phyloP scores from a whole-genome alignment of 1,284 basidiomycete genomes.

The Pisolithus thermaeus region DNA sequence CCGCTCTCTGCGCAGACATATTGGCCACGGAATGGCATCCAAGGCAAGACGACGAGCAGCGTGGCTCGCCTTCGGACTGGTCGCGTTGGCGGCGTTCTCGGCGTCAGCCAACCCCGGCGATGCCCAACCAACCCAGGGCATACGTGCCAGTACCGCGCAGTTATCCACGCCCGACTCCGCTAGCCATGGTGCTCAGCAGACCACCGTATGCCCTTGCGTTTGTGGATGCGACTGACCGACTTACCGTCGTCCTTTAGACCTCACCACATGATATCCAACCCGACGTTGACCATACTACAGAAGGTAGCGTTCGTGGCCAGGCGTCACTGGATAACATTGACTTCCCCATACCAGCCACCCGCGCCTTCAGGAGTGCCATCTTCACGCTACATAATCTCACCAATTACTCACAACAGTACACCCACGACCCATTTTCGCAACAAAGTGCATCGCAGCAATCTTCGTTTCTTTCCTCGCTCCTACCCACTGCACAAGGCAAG shows the following conservation, averaged over 20 bases:
- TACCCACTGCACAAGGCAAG: constrained; percentile 64
- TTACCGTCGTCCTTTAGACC: constrained; percentile 10
- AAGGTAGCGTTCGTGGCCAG: constrained; percentile 34
- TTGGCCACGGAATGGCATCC: background rate
- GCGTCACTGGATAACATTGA: background rate
- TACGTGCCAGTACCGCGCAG: constrained; percentile 7
- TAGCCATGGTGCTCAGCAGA: constrained; percentile 11
- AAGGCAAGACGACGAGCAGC: constrained; percentile 45
- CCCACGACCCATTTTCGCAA: constrained; percentile 43
- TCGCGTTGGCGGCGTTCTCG: constrained; percentile 40
- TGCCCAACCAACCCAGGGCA: constrained; percentile 18
- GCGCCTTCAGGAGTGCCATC: constrained; percentile 68
- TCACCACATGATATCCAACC: constrained; percentile 4
- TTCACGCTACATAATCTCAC: constrained; percentile 57
- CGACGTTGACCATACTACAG: constrained; percentile 38
- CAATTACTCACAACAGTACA: constrained; percentile 47
- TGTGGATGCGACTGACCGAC: background rate
- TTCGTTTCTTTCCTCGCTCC: constrained; percentile 55
- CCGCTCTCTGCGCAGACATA: too few species aligned
- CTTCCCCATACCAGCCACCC: constrained; percentile 41
- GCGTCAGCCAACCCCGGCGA: constrained; percentile 30
- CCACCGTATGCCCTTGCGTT: constrained; percentile 12
- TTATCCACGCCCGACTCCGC: background rate
- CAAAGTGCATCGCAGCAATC: constrained; percentile 34
- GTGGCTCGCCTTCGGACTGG: constrained; percentile 53